Evolutionary conservation across 768 basidiomycete genomes (phyloP).

Genomic region (Coprinopsis sp.): DNA sequence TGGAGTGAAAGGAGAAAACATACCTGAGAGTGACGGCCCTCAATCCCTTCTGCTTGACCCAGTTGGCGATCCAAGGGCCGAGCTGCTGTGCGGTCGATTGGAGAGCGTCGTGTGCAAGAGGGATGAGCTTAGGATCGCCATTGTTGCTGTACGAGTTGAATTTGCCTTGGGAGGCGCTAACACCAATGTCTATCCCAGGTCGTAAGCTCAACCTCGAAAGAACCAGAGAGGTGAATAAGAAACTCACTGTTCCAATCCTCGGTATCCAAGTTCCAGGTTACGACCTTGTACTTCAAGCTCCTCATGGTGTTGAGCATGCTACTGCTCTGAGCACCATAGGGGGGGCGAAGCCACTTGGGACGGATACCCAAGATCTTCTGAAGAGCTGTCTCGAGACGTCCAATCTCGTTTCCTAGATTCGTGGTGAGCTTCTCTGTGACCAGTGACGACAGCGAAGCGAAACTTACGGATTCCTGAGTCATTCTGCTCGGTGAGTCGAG

Average conservation of each 20-base stretch:
- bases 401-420: slow-evolving; percentile 7
- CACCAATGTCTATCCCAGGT: slow-evolving; percentile 2
- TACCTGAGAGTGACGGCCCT: slow-evolving; percentile 14
- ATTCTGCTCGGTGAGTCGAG: slow-evolving; percentile 28
- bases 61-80: slow-evolving; percentile 15
- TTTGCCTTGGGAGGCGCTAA: slow-evolving; percentile 6
- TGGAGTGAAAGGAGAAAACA: too few species aligned
- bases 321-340: slow-evolving; percentile 10
- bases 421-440: too few species aligned
- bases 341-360: slow-evolving; percentile 16
- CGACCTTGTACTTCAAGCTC: slow-evolving; percentile 11
- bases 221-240: background rate
- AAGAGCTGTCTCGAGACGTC: slow-evolving; percentile 11
- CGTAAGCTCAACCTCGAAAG: background rate
- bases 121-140: slow-evolving; percentile 12
- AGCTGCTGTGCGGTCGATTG: slow-evolving; percentile 15
- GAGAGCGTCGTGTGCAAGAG: slow-evolving; percentile 15
- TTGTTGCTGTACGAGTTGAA: slow-evolving; percentile 12
- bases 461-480: too few species aligned
- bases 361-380: slow-evolving; percentile 16
- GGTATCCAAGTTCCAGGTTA: slow-evolving; percentile 16
- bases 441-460: too few species aligned
- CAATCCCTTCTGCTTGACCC: slow-evolving; percentile 13
- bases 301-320: slow-evolving; percentile 9
- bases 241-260: slow-evolving; percentile 14